Evolutionary conservation across 306 rosid species (phyloP).

Genomic region (Prunus mira): DNA sequence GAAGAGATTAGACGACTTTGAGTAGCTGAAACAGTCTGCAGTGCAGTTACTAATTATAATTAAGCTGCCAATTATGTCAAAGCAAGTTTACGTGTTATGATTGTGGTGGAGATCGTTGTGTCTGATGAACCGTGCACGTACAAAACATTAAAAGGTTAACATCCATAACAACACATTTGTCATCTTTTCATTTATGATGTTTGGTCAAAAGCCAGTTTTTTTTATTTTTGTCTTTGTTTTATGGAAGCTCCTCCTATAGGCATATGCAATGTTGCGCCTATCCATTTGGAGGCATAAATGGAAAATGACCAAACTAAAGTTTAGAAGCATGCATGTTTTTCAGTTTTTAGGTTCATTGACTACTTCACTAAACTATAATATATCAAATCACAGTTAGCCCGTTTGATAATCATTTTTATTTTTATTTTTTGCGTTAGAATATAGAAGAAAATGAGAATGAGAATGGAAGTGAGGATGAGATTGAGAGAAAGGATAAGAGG

Average conservation of each 20-base stretch:
- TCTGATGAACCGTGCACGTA: conserved; percentile 14
- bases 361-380: neutral
- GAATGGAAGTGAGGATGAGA: no score
- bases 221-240: no score
- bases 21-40: neutral
- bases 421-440: no score
- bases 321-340: neutral
- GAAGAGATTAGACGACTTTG: neutral
- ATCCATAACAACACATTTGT: neutral
- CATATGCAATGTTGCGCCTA: no score
- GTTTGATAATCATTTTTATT: no score
- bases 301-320: conserved; percentile 6
- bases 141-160: neutral
- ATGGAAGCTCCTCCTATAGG: neutral
- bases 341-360: neutral
- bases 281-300: neutral
- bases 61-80: neutral
- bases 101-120: neutral
- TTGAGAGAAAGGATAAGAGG: no score
- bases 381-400: neutral
- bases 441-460: no score
- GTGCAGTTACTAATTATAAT: neutral
- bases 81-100: neutral
- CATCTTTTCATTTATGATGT: neutral
- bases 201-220: neutral